These are phyloP conservation scores for Phytopythium helicoides DNA, from an alignment of 352 stramenopile species.

Conservation along the genomic window DNA sequence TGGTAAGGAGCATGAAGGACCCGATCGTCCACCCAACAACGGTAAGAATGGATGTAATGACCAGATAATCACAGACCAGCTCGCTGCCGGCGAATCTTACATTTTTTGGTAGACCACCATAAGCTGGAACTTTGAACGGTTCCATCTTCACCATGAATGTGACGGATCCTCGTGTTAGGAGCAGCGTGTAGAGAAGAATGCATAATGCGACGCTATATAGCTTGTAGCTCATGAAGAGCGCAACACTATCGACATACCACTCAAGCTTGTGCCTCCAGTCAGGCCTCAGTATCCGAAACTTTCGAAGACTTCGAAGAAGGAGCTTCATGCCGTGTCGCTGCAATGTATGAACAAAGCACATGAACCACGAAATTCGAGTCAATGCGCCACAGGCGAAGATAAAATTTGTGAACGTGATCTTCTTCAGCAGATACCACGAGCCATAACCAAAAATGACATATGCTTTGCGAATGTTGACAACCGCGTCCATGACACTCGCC, in stretches of 20 bases:
- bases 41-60: conserved; percentile 14
- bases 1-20: conserved; percentile 19
- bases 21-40: not conserved
- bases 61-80: conserved; percentile 39
- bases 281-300: conserved; percentile 1
- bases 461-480: conserved; percentile 21
- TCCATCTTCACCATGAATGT: conserved; percentile 25
- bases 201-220: conserved; percentile 35
- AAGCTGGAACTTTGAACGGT: conserved; percentile 18
- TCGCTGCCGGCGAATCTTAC: conserved; percentile 37
- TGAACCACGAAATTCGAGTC: conserved; percentile 31
- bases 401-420: conserved; percentile 28
- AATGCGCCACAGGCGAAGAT: conserved; percentile 29
- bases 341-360: conserved; percentile 29
- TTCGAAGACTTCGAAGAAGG: not conserved
- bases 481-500: conserved; percentile 27
- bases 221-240: conserved; percentile 47
- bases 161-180: conserved; percentile 15
- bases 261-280: conserved; percentile 27
- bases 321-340: conserved; percentile 2
- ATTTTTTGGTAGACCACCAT: conserved; percentile 23
- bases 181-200: conserved; percentile 19
- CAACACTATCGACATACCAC: conserved; percentile 24
- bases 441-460: conserved; percentile 33
- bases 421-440: conserved; percentile 27